Conservation (phyloP, 139 green algal species). For the Mesotaenium endlicherianum region DNA sequence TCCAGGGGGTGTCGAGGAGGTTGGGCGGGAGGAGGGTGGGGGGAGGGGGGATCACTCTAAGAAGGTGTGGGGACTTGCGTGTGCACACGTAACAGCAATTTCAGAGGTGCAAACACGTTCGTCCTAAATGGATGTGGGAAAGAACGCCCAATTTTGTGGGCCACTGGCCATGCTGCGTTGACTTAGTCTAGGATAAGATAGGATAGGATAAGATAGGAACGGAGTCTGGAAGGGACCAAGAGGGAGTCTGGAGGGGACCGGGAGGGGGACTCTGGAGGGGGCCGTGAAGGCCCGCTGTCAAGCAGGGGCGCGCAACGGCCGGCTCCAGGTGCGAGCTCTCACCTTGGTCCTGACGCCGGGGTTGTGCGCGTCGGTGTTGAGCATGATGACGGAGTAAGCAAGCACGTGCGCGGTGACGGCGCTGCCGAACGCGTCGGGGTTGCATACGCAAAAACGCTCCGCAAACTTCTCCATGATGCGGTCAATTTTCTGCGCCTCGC, state of each 20-base stretch:
- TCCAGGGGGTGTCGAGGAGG: too few species aligned
- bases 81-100: too few species aligned
- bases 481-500: constrained; percentile 88
- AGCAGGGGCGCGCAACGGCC: constrained; percentile 15
- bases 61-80: too few species aligned
- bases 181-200: background rate
- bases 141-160: too few species aligned
- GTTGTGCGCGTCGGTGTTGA: constrained; percentile 96
- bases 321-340: constrained; percentile 6
- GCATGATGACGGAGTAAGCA: constrained; percentile 90
- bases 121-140: too few species aligned
- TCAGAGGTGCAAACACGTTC: too few species aligned
- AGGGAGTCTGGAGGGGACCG: background rate
- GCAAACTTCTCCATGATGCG: constrained; percentile 91
- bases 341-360: constrained; percentile 81
- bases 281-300: too few species aligned
- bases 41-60: too few species aligned
- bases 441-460: constrained; percentile 70
- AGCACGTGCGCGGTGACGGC: constrained; percentile 86
- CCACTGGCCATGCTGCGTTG: too few species aligned
- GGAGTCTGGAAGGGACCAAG: background rate
- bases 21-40: too few species aligned
- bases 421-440: constrained; percentile 67
- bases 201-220: background rate
- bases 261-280: too few species aligned